Conservation (phyloP, 1,284 basidiomycete genomes). For the Mixia osmundae region DNA sequence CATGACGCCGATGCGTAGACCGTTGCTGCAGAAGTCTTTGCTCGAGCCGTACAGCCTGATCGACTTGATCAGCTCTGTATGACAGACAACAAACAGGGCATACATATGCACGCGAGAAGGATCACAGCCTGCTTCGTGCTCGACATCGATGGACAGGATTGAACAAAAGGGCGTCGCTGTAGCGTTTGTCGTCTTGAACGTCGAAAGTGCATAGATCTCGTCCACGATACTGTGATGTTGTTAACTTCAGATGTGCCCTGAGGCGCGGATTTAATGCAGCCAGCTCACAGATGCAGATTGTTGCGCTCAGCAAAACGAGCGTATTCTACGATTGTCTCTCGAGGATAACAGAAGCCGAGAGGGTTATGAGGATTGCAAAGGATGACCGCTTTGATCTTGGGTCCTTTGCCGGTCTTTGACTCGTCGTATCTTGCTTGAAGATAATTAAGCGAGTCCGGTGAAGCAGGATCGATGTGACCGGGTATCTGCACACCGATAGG, state of each 20-base stretch:
- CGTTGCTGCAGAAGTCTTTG: slow-evolving; percentile 28
- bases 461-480: slow-evolving; percentile 4
- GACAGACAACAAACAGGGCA: neutral
- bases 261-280: neutral
- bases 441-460: slow-evolving; percentile 4
- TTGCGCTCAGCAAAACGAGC: slow-evolving; percentile 25
- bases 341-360: slow-evolving; percentile 17
- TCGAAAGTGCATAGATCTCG: slow-evolving; percentile 26
- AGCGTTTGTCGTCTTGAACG: slow-evolving; percentile 17
- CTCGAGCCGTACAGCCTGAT: slow-evolving; percentile 19
- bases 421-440: slow-evolving; percentile 4
- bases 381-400: slow-evolving; percentile 16
- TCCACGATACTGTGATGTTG: slow-evolving; percentile 18
- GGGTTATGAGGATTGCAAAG: slow-evolving; percentile 27
- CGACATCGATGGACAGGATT: slow-evolving; percentile 23
- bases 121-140: slow-evolving; percentile 24
- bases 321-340: slow-evolving; percentile 24
- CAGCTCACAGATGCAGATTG: slow-evolving; percentile 21
- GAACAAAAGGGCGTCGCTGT: slow-evolving; percentile 22
- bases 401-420: slow-evolving; percentile 2
- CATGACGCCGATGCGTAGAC: slow-evolving; percentile 23
- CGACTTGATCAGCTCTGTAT: neutral
- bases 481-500: slow-evolving; percentile 19
- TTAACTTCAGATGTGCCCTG: neutral
- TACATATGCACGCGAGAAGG: slow-evolving; percentile 22